Conservation (phyloP, 73 alveolate species). For the Effrenium voratum region DNA sequence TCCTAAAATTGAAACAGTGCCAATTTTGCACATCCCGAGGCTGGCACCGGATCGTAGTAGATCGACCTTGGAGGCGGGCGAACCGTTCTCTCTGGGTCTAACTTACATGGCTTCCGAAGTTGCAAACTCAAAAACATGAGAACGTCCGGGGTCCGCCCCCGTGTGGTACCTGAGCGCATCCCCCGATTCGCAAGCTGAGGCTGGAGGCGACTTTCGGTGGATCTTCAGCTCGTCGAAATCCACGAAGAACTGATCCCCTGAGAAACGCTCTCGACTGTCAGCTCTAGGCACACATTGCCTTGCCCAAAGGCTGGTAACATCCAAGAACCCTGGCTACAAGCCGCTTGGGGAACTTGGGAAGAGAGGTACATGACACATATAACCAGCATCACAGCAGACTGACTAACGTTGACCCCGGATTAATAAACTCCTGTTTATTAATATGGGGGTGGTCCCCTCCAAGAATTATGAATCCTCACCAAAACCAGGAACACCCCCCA, state of each 20-base stretch:
- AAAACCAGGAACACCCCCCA: no score
- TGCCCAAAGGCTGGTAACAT: no score
- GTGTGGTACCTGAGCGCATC: background rate
- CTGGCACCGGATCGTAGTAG: conserved; percentile 49
- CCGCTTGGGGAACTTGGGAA: no score
- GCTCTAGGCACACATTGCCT: background rate
- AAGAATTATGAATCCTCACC: no score
- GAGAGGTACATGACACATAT: no score
- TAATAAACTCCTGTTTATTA: no score
- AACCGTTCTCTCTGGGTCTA: no score
- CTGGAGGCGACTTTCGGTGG: conserved; percentile 52
- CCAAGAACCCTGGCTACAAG: no score
- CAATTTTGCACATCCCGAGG: background rate
- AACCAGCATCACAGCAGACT: no score
- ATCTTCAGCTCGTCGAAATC: conserved; percentile 78
- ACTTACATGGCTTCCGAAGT: no score
- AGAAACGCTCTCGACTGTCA: background rate
- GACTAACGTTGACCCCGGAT: no score
- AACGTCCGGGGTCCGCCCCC: background rate
- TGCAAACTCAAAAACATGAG: background rate
- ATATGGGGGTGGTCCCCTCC: no score
- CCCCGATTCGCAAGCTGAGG: background rate
- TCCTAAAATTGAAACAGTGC: background rate
- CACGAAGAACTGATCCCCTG: conserved; percentile 81
- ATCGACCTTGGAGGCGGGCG: conserved; percentile 18